These are phyloP conservation scores for Fusarium palustre DNA, from an alignment of 2,329 filamentous ascomycete genomes.

Conservation along the genomic window DNA sequence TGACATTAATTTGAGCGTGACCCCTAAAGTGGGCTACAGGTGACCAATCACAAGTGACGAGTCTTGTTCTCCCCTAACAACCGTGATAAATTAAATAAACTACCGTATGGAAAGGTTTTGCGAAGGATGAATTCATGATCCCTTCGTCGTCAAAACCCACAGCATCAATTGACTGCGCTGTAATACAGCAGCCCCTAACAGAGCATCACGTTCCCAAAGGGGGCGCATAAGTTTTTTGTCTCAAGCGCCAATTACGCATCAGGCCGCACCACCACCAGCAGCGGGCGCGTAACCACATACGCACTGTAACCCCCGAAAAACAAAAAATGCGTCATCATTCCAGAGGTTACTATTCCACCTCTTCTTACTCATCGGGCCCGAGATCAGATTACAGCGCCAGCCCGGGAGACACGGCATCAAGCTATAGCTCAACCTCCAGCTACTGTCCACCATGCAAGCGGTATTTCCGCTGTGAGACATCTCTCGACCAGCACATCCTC, in stretches of 20 bases:
- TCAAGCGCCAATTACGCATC: neutral
- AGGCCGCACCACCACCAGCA: neutral
- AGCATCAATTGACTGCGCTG: neutral
- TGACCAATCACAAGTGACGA: neutral
- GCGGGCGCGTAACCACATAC: neutral
- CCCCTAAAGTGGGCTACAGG: conserved; percentile 3
- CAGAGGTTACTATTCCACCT: neutral
- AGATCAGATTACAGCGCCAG: neutral
- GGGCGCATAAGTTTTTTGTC: neutral
- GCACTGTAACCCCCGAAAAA: neutral
- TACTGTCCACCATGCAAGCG: conserved; percentile 9
- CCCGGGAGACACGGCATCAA: neutral
- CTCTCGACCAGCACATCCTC: conserved; percentile 5
- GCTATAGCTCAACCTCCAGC: neutral
- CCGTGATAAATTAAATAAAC: conserved; percentile 4
- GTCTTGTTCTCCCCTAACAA: conserved; percentile 8
- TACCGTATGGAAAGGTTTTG: neutral
- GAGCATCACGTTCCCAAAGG: neutral
- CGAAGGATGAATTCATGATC: neutral
- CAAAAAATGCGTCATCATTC: conserved; percentile 2
- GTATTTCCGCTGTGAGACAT: neutral
- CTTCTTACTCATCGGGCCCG: neutral
- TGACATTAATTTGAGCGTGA: neutral
- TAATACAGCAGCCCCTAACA: neutral
- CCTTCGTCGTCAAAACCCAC: neutral